Evolutionary conservation across 2,329 filamentous ascomycete genomes (phyloP).

Genomic region (Colletotrichum magnum): DNA sequence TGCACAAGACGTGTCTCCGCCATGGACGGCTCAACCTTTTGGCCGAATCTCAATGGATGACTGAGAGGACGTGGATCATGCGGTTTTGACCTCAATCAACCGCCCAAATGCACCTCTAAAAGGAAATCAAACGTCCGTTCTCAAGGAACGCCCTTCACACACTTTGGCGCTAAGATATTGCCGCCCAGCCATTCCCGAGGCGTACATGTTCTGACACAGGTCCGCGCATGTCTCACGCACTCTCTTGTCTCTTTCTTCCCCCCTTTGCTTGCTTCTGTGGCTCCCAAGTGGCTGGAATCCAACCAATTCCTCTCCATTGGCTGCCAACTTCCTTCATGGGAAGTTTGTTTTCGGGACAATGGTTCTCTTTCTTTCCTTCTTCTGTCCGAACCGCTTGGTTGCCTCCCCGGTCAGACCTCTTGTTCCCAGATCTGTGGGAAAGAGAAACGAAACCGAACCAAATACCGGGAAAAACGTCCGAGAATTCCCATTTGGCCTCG

Average conservation of each 20-base stretch:
- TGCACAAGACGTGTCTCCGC: slow-evolving; percentile 7
- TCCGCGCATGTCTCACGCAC: slow-evolving; percentile 32
- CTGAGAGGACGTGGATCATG: not conserved
- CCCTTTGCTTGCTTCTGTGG: not conserved
- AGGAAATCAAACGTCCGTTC: slow-evolving; percentile 11
- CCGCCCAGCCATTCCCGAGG: slow-evolving; percentile 37
- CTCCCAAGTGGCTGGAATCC: slow-evolving; percentile 6
- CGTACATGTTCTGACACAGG: slow-evolving; percentile 39
- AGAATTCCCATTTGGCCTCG: not conserved
- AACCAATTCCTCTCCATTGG: not conserved
- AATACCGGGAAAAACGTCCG: slow-evolving; percentile 5
- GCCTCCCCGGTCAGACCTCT: slow-evolving; percentile 31
- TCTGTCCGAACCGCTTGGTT: slow-evolving; percentile 15
- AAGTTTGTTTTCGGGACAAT: too few species aligned
- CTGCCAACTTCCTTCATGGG: too few species aligned
- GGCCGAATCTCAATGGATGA: slow-evolving; percentile 1
- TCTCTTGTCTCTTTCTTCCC: not conserved
- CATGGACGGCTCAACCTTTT: slow-evolving; percentile 19
- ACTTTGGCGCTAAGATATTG: slow-evolving; percentile 4
- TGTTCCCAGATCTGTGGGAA: slow-evolving; percentile 23
- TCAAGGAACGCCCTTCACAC: not conserved
- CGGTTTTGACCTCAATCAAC: not conserved
- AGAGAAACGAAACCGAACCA: slow-evolving; percentile 14
- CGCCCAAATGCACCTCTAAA: not conserved
- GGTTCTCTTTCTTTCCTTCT: not conserved